These are phyloP conservation scores for Leishmania martiniquensis DNA, from an alignment of 208 protist species.

Conservation along the genomic window DNA sequence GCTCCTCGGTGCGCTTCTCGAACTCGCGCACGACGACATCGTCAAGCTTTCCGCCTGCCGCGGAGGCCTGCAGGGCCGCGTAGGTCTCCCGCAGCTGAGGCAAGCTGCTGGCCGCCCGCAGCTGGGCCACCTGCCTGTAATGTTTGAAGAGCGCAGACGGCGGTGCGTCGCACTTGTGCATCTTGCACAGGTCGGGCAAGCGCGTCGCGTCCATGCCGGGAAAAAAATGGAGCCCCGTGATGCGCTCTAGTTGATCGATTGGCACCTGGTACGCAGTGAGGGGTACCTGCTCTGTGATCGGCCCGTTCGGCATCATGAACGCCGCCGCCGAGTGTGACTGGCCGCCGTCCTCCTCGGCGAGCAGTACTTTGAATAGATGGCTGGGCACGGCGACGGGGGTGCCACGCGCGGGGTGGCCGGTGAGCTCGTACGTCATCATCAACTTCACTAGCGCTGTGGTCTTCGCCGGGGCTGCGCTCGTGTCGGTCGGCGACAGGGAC, in stretches of 20 bases:
- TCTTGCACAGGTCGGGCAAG: slow-evolving; percentile 61
- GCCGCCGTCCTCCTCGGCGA: slow-evolving; percentile 51
- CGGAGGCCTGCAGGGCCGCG: slow-evolving; percentile 30
- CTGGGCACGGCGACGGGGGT: slow-evolving; percentile 76
- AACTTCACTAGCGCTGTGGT: slow-evolving; percentile 20
- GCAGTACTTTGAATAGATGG: slow-evolving; percentile 84
- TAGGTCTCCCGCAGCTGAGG: slow-evolving; percentile 57
- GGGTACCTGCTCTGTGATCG: slow-evolving; percentile 64
- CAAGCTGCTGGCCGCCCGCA: slow-evolving; percentile 57
- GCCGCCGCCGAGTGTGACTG: slow-evolving; percentile 42
- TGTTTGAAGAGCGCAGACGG: slow-evolving; percentile 46
- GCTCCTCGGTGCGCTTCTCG: slow-evolving; percentile 47
- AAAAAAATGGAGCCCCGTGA: slow-evolving; percentile 85
- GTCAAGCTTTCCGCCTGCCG: slow-evolving; percentile 33
- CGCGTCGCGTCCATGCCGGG: slow-evolving; percentile 30
- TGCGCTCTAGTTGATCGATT: slow-evolving; percentile 43
- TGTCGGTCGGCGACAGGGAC: slow-evolving; percentile 7
- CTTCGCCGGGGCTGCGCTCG: slow-evolving; percentile 1
- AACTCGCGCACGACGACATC: slow-evolving; percentile 45
- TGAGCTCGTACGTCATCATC: slow-evolving; percentile 70
- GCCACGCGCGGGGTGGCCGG: slow-evolving; percentile 38
- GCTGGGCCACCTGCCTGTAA: slow-evolving; percentile 64
- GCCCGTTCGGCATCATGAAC: slow-evolving; percentile 83
- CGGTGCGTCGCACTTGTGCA: slow-evolving; percentile 51
- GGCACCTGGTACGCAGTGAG: slow-evolving; percentile 79